A percentile compares a stretch with the other conserved stretches of the same genome.
Evolutionary conservation across 2,329 filamentous ascomycete species (phyloP).

Genomic region (Endoconidiophora laricicola): DNA sequence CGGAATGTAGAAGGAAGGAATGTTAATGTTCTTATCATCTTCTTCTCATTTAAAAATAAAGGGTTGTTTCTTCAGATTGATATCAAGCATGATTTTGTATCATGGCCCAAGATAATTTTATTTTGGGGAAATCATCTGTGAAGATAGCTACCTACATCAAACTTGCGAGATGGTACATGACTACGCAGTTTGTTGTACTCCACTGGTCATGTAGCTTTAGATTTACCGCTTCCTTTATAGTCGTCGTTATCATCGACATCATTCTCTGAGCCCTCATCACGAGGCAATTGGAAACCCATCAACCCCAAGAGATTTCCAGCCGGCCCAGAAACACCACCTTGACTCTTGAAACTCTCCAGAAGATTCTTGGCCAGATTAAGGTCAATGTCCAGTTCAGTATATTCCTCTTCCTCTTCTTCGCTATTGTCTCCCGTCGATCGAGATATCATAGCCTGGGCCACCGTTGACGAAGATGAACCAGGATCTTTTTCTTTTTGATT

Average conservation of each 20-base stretch:
- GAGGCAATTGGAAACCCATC: slow-evolving; percentile 68
- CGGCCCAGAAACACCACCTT: slow-evolving; percentile 71
- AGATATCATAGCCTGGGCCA: background rate
- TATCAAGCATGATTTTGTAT: too few relatives aligned
- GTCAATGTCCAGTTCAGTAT: slow-evolving; percentile 57
- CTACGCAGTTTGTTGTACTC: too few relatives aligned
- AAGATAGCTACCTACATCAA: too few relatives aligned
- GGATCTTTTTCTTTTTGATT: too few relatives aligned
- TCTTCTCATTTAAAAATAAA: too few relatives aligned
- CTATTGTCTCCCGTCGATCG: background rate
- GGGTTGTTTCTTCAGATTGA: too few relatives aligned
- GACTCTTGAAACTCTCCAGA: slow-evolving; percentile 81
- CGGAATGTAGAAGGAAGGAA: too few relatives aligned
- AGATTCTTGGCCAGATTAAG: slow-evolving; percentile 82
- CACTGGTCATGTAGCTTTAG: background rate
- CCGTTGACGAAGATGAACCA: background rate
- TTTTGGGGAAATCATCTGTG: too few relatives aligned
- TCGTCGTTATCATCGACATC: slow-evolving; percentile 14
- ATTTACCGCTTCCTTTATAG: background rate
- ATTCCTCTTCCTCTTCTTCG: slow-evolving; percentile 28
- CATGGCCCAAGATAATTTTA: too few relatives aligned
- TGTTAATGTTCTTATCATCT: too few relatives aligned
- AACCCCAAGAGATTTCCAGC: slow-evolving; percentile 73
- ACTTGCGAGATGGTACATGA: too few relatives aligned
- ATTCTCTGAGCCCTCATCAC: slow-evolving; percentile 49